Percentiles rank a stretch among this genome's conserved stretches.
phyloP scores from a whole-genome alignment of 1,139 yeast genomes.

The Taphrina communis region DNA sequence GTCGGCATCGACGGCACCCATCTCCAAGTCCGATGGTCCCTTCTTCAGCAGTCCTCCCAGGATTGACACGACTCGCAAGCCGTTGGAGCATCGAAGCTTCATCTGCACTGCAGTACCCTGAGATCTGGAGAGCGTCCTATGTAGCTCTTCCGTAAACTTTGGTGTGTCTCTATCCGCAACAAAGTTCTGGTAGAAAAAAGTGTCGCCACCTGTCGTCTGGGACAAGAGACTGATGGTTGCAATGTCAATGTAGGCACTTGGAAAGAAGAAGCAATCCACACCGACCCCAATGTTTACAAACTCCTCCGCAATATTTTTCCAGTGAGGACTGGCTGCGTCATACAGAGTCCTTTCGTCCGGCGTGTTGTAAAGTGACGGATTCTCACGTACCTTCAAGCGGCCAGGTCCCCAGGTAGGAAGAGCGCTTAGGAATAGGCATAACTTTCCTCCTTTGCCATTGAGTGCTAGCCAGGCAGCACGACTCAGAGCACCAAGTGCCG shows the following conservation, averaged over 20 bases:
- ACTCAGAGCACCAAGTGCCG: conserved; percentile 81
- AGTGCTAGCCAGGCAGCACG: conserved; percentile 72
- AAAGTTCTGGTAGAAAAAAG: conserved; percentile 71
- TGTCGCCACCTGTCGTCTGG: conserved; percentile 72
- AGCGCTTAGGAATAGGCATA: conserved; percentile 68
- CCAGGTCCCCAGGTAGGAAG: conserved; percentile 90
- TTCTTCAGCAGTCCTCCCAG: conserved; percentile 61
- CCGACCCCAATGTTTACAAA: conserved; percentile 70
- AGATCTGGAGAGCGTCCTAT: conserved; percentile 50
- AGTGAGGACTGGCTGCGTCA: conserved; percentile 67
- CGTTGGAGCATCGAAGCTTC: conserved; percentile 86
- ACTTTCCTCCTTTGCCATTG: conserved; percentile 70
- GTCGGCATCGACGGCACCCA: conserved; percentile 70
- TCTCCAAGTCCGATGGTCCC: conserved; percentile 63
- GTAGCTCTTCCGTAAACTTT: conserved; percentile 66
- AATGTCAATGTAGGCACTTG: conserved; percentile 71
- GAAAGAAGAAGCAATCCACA: conserved; percentile 74
- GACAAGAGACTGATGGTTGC: conserved; percentile 74
- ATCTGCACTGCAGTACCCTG: conserved; percentile 81
- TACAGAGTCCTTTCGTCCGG: conserved; percentile 64
- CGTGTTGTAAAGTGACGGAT: conserved; percentile 51
- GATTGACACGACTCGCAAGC: conserved; percentile 81
- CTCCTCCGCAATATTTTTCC: conserved; percentile 64
- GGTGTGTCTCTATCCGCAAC: conserved; percentile 73
- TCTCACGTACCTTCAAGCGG: conserved; percentile 63